Evolutionary conservation across 2,329 filamentous ascomycete genomes (phyloP).

Genomic region (Scedosporium minutisporum): DNA sequence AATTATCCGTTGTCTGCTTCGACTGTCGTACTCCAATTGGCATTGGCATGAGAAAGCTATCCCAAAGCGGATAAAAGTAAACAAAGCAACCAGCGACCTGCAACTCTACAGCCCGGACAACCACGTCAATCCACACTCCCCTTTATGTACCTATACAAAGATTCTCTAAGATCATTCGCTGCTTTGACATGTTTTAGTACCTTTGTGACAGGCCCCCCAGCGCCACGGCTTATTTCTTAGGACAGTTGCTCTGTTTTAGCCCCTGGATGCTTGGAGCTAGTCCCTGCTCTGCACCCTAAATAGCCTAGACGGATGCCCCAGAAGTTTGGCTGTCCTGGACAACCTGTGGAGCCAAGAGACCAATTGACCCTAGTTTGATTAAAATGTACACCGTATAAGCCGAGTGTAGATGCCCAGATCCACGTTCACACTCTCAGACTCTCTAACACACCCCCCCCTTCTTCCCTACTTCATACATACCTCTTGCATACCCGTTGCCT

Average conservation of each 20-base stretch:
- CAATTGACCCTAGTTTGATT: conserved; percentile 3
- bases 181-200: not conserved
- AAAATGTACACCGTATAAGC: not conserved
- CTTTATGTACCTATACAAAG: not conserved
- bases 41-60: conserved; percentile 16
- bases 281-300: not conserved
- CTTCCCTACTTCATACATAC: not conserved
- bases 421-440: not conserved
- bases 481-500: not conserved
- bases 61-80: conserved; percentile 20
- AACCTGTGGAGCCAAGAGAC: conserved; percentile 8
- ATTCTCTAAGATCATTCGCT: not conserved
- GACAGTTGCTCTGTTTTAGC: too few species aligned
- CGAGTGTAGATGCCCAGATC: not conserved
- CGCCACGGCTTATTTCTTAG: not conserved
- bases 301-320: not conserved
- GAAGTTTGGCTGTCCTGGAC: conserved; percentile 10
- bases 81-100: conserved; percentile 5
- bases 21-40: not conserved
- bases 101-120: conserved; percentile 1
- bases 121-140: not conserved
- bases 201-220: not conserved
- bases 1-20: too few species aligned
- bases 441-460: too few species aligned
- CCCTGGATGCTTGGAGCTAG: not conserved